Conservation (phyloP, 2,329 filamentous ascomycete species). For the Gaeumannomyces sp. region DNA sequence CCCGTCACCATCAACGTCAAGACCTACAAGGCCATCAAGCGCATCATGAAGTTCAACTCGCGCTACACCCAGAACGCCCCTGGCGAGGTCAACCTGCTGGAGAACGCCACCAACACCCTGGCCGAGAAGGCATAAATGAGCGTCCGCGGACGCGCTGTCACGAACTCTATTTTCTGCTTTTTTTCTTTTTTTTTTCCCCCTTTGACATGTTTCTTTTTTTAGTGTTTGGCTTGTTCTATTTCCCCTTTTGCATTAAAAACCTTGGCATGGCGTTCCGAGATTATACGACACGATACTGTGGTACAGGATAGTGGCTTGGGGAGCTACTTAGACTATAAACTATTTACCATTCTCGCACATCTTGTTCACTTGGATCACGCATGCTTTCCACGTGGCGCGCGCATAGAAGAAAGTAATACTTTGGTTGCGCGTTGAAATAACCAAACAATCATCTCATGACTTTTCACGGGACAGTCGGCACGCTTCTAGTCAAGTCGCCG, state of each 20-base stretch:
- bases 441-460: neutral
- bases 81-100: slow-evolving; percentile 37
- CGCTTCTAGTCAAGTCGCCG: neutral
- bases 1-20: slow-evolving; percentile 40
- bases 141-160: neutral
- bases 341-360: neutral
- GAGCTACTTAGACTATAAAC: neutral
- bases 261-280: neutral
- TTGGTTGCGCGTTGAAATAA: neutral
- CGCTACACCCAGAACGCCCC: slow-evolving; percentile 46
- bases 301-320: neutral
- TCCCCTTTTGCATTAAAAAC: neutral
- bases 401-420: neutral
- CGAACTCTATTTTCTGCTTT: neutral
- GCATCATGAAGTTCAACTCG: slow-evolving; percentile 49
- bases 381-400: too few species aligned
- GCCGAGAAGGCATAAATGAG: neutral
- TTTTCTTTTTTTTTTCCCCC: neutral
- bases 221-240: neutral
- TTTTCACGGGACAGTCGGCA: neutral
- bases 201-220: neutral
- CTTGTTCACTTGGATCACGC: too few species aligned
- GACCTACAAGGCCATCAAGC: slow-evolving; percentile 46
- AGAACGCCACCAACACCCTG: slow-evolving; percentile 9
- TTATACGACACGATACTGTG: neutral